Evolutionary conservation across 2,329 filamentous ascomycete species (phyloP), one percentile per base, ranked within the genome.

Genomic region (Kalmusia sp.): DNA sequence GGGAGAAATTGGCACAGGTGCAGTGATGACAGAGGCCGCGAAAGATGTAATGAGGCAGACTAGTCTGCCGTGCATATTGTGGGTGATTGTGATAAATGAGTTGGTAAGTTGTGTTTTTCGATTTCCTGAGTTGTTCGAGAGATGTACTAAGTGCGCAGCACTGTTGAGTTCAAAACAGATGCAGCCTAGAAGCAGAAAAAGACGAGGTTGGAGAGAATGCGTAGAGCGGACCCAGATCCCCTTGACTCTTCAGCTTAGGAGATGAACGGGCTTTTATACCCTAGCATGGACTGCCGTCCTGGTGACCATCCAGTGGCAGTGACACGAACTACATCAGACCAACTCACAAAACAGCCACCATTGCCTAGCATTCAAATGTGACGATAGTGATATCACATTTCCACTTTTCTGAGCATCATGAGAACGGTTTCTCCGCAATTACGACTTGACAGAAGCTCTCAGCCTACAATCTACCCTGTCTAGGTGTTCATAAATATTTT

Each of bases 191-290:
- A 37, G 19, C 12, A 37, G 28, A 25, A 51, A 30, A 22, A 51
- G 19, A 44, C 27, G 28, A n/a, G n/a, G n/a, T 51, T 24, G 24
- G n/a, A 22, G 33, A 51, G 48, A 51, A 44, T 44, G 39, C 22
- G 30, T 22, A 17, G 48, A 51, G 48, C 38, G 48, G 48, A 51
- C 45, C 48, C 48, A 44, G 47, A 44, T 51, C 48, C 48, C 19
- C 48, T 51, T 43, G 24, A 40, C 48, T 43, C 34, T 47, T 28
- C 28, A 39, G 24, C 34, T 24, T 14, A 8, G 35, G 37, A 37
- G 37, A 21, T n/a, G 24, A 39, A 41, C 24, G 37, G 6, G 14
- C 35, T 31, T 41, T 49, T 49, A 41, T 49, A 25, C 28, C 27
- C 40, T 43, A 31, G 40, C 27, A 17, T 37, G 17, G 34, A 37